Percentiles rank a stretch among this genome's conserved stretches.
Evolutionary conservation across 1,284 basidiomycete species (phyloP).

Genomic region (Sanguinoderma infundibulare): DNA sequence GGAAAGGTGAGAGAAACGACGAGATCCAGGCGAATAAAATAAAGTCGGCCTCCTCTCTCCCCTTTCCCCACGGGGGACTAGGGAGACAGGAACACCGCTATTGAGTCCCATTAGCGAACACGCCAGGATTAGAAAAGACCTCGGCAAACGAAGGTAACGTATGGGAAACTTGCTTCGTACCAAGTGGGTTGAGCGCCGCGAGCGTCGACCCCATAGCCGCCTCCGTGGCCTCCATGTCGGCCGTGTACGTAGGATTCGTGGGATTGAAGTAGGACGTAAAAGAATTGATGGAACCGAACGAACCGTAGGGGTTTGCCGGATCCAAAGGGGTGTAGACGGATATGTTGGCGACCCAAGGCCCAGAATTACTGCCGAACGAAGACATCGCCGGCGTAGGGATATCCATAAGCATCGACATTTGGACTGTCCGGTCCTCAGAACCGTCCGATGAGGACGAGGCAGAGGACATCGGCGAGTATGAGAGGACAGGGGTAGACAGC

Average conservation of each 20-base stretch:
- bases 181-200: conserved; percentile 7
- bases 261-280: conserved; percentile 5
- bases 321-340: conserved; percentile 17
- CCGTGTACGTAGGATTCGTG: conserved; percentile 5
- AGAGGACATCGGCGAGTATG: conserved; percentile 36
- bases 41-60: conserved; percentile 27
- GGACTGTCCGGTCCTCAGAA: conserved; percentile 36
- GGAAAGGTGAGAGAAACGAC: conserved; percentile 9
- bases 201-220: conserved; percentile 9
- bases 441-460: conserved; percentile 37
- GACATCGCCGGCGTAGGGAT: conserved; percentile 27
- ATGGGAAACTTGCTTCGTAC: conserved; percentile 6
- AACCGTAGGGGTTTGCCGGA: conserved; percentile 18
- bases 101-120: conserved; percentile 18
- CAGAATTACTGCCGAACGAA: conserved; percentile 18
- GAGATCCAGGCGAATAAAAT: conserved; percentile 24
- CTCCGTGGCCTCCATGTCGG: conserved; percentile 6
- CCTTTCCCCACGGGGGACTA: conserved; percentile 31
- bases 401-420: conserved; percentile 35
- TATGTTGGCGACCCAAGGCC: conserved; percentile 21
- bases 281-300: not conserved
- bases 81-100: conserved; percentile 30
- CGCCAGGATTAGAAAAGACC: conserved; percentile 21
- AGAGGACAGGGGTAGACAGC: conserved; percentile 33
- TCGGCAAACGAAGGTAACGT: conserved; percentile 24